Evolutionary conservation across 2,329 filamentous ascomycete genomes (phyloP).

Genomic region (Fusarium sp.): DNA sequence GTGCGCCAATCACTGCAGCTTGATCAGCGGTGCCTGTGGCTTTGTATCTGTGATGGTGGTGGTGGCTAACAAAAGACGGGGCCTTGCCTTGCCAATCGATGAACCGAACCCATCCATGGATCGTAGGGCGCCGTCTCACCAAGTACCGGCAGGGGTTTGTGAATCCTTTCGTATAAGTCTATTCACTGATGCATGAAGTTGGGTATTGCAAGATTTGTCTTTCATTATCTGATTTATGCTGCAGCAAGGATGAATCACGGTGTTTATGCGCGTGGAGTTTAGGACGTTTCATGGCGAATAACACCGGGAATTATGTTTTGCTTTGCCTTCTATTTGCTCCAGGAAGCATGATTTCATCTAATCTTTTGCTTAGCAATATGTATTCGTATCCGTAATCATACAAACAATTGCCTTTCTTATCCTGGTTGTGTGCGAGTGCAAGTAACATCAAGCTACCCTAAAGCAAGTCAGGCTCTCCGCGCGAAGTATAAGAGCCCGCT

Average conservation of each 20-base stretch:
- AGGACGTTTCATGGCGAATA: neutral
- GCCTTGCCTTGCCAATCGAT: neutral
- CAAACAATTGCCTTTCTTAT: neutral
- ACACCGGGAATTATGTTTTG: neutral
- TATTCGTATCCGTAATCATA: neutral
- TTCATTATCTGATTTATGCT: conserved; percentile 4
- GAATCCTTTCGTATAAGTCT: conserved; percentile 2
- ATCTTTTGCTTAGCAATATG: neutral
- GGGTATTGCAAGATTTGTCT: neutral
- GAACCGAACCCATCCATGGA: neutral
- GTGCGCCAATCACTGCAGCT: conserved; percentile 1
- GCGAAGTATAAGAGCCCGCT: neutral
- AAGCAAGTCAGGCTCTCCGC: neutral
- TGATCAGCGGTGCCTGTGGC: conserved; percentile 1
- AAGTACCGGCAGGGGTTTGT: conserved; percentile 2
- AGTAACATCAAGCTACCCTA: neutral
- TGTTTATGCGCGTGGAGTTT: neutral
- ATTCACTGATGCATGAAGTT: conserved; percentile 4
- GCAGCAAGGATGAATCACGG: neutral
- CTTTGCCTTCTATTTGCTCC: neutral
- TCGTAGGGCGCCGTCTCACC: conserved; percentile 1
- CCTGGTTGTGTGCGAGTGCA: neutral
- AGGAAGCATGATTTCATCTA: neutral
- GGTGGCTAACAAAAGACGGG: neutral
- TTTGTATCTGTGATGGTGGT: neutral